Conservation (phyloP, 805 yeast species). For the Yamadazyma endophytica region DNA sequence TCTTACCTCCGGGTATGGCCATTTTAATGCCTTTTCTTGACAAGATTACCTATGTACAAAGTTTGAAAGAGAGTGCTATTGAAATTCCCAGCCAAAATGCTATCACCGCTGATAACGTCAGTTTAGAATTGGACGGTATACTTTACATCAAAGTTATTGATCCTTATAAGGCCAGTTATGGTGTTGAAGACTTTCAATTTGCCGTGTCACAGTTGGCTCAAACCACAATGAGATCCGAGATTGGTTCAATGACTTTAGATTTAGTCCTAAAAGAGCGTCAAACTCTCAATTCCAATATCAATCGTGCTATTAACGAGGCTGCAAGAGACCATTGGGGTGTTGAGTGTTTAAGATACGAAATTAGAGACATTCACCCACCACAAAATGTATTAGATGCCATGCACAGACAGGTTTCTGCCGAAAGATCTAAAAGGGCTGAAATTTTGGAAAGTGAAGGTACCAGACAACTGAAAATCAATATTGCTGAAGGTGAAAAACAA, state of each 20-base stretch:
- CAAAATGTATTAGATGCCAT: slow-evolving; percentile 79
- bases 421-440: slow-evolving; percentile 82
- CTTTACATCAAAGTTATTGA: slow-evolving; percentile 73
- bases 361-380: slow-evolving; percentile 87
- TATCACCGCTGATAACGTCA: slow-evolving; percentile 81
- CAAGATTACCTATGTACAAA: slow-evolving; percentile 75
- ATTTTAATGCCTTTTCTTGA: slow-evolving; percentile 69
- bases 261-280: slow-evolving; percentile 77
- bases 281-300: slow-evolving; percentile 65
- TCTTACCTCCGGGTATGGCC: slow-evolving; percentile 73
- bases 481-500: slow-evolving; percentile 78
- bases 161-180: slow-evolving; percentile 82
- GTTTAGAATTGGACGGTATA: slow-evolving; percentile 81
- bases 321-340: slow-evolving; percentile 80
- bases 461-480: slow-evolving; percentile 73
- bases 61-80: slow-evolving; percentile 77
- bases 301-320: slow-evolving; percentile 77
- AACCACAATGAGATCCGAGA: slow-evolving; percentile 87
- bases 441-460: slow-evolving; percentile 84
- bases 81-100: slow-evolving; percentile 84
- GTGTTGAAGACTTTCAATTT: slow-evolving; percentile 83
- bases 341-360: slow-evolving; percentile 77
- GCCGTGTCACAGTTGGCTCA: slow-evolving; percentile 85
- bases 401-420: slow-evolving; percentile 89
- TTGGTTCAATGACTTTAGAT: slow-evolving; percentile 78